Base-by-base conservation (phyloP, 2,329 filamentous ascomycete genomes). In the Stenocarpella maydis region DNA sequence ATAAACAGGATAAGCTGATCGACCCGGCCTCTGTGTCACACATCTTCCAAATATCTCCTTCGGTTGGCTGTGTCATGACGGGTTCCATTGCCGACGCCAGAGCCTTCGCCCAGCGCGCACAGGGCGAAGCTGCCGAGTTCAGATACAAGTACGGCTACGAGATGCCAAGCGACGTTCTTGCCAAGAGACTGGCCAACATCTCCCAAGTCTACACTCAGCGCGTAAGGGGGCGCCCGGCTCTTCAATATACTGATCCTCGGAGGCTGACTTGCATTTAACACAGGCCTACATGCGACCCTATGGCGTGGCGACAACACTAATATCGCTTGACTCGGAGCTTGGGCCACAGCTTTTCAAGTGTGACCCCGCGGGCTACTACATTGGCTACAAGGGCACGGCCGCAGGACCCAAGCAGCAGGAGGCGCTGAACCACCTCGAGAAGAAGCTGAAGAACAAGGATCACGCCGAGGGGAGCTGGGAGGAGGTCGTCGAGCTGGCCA, bases 391-490 rank as follows among this genome's bases (percentile, higher is more conserved):
- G 86, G 96, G 94, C 74, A 98, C 96, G 55, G 94, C 96, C 65
- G 97, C 96, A 9, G 96, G 96, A 7, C 96, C 96, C 67, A 99
- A 99, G 86, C 95, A 98, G 82, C 96, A 99, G 82, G 96, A 99
- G 87, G 96, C 96, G 72, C 89, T 98, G 80, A 99, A 99, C 83
- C 94, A 97, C 81, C 87, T 99, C 70, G 96, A 99, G 89, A 98
- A 98, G 91, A 98, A 98, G 88, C 90, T 99, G 82, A 97, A 98
- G 86, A 98, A 97, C 90, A 98, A 98, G 90, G 95, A 98, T 78
- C 87, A 88, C 76, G 96, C 95, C 43, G 92, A 96, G 69, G 96
- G 96, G 71, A 91, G 85, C 78, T 99, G 96, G 96, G 93, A 97
- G 82, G 96, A 99, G 71, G 96, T 99, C 60, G 95, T 99, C 61